These are phyloP conservation scores for Amoebophrya sp. DNA, from an alignment of 169 alveolate species.

Conservation along the genomic window DNA sequence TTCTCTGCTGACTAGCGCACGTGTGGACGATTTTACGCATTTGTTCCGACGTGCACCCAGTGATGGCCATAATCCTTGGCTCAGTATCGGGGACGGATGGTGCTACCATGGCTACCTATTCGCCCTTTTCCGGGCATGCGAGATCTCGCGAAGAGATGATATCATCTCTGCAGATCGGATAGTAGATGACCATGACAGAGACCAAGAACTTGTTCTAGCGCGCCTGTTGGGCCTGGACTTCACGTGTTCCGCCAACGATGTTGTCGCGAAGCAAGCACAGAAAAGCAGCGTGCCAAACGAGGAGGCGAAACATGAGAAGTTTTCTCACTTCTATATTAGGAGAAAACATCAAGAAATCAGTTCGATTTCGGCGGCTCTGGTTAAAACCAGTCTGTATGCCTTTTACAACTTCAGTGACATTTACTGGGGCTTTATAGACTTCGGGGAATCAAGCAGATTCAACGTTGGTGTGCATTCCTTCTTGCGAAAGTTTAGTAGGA, in stretches of 20 bases:
- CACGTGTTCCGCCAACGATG: background rate
- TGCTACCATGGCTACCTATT: background rate
- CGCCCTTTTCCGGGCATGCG: background rate
- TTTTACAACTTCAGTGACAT: slow-evolving; percentile 3
- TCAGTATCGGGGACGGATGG: background rate
- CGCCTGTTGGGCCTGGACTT: background rate
- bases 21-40: background rate
- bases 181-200: background rate
- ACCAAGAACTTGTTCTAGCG: background rate
- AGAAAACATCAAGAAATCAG: background rate
- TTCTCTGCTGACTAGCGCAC: too few relatives aligned
- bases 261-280: background rate
- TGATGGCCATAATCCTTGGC: background rate
- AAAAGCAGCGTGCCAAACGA: background rate
- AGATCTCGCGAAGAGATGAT: background rate
- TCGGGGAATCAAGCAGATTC: background rate
- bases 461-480: background rate
- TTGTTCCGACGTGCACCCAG: background rate
- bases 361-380: background rate
- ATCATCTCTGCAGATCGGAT: background rate
- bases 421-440: background rate
- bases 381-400: background rate
- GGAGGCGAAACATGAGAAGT: background rate
- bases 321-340: background rate
- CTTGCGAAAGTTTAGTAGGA: background rate